phyloP scores from a whole-genome alignment of 129 eudicot genomes.

The Chrysanthemum seticuspe region DNA sequence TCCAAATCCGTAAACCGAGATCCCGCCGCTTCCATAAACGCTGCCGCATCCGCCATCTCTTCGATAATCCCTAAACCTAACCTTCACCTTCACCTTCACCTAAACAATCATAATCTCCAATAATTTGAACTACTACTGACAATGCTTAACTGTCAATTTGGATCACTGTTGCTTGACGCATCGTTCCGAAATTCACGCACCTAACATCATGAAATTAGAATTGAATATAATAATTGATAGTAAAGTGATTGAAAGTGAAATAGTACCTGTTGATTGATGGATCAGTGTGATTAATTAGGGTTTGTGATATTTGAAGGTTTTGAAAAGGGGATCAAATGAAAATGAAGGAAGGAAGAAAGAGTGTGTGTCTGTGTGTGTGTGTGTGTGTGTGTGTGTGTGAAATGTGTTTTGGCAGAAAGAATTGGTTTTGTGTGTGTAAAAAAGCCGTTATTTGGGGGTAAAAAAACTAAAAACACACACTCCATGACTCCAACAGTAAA shows the following conservation, averaged over 20 bases:
- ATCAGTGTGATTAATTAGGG: constrained; percentile 15
- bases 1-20: constrained; percentile 80
- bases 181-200: constrained; percentile 19
- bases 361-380: too few relatives aligned
- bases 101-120: constrained; percentile 19
- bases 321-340: constrained; percentile 20
- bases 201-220: not conserved
- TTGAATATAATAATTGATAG: not conserved
- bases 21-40: constrained; percentile 79
- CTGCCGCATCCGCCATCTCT: constrained; percentile 82
- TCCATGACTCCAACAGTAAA: not conserved
- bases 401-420: constrained; percentile 5
- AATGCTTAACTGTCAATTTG: not conserved
- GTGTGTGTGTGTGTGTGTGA: too few relatives aligned
- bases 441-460: constrained; percentile 32
- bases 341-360: constrained; percentile 3
- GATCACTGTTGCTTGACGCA: not conserved
- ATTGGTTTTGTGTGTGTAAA: constrained; percentile 22
- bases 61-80: not conserved
- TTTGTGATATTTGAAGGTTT: not conserved
- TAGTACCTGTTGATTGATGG: constrained; percentile 20
- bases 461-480: constrained; percentile 8
- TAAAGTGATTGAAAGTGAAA: constrained; percentile 15
- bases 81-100: not conserved
- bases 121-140: constrained; percentile 2